Evolutionary conservation across 2,329 filamentous ascomycete species (phyloP).

Genomic region (Pseudocercospora ulei): DNA sequence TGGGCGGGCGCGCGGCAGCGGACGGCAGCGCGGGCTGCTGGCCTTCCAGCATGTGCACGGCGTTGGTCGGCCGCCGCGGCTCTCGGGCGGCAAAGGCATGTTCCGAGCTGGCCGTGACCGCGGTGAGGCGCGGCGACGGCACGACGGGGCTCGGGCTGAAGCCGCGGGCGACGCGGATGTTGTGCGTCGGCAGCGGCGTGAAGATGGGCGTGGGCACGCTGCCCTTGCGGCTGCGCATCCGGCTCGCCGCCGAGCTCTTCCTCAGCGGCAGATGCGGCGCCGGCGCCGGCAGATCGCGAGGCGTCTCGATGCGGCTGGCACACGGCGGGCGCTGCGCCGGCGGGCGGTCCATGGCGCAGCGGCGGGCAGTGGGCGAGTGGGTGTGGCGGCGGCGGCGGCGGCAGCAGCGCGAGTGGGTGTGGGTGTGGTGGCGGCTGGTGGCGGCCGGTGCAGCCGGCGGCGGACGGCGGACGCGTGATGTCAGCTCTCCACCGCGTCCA

Average conservation of each 20-base stretch:
- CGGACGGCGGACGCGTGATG: slow-evolving; percentile 10
- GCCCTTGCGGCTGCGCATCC: slow-evolving; percentile 31
- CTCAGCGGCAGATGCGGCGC: slow-evolving; percentile 38
- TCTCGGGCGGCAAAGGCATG: slow-evolving; percentile 32
- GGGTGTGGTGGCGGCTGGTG: no score
- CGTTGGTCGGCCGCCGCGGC: slow-evolving; percentile 25
- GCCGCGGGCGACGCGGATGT: slow-evolving; percentile 22
- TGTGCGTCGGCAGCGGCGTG: slow-evolving; percentile 22
- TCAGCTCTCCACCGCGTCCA: slow-evolving; percentile 13
- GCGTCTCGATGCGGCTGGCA: slow-evolving; percentile 48
- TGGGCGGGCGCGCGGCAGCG: slow-evolving; percentile 23
- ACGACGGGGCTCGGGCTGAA: slow-evolving; percentile 29
- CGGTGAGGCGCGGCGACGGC: slow-evolving; percentile 27
- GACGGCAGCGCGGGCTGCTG: slow-evolving; percentile 18
- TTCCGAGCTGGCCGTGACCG: slow-evolving; percentile 31
- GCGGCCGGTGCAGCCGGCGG: not conserved
- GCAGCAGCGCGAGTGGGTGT: not conserved
- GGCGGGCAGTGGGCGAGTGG: not conserved
- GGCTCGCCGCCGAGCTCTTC: slow-evolving; percentile 34
- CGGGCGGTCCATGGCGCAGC: slow-evolving; percentile 26
- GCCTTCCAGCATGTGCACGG: slow-evolving; percentile 26
- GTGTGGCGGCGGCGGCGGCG: no score
- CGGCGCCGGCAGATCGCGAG: slow-evolving; percentile 52
- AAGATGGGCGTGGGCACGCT: slow-evolving; percentile 29
- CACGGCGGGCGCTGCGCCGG: slow-evolving; percentile 1